Percentiles rank a stretch among this genome's conserved stretches.
Conservation (phyloP, 2,329 filamentous ascomycete species). For the Monilinia fructigena region DNA sequence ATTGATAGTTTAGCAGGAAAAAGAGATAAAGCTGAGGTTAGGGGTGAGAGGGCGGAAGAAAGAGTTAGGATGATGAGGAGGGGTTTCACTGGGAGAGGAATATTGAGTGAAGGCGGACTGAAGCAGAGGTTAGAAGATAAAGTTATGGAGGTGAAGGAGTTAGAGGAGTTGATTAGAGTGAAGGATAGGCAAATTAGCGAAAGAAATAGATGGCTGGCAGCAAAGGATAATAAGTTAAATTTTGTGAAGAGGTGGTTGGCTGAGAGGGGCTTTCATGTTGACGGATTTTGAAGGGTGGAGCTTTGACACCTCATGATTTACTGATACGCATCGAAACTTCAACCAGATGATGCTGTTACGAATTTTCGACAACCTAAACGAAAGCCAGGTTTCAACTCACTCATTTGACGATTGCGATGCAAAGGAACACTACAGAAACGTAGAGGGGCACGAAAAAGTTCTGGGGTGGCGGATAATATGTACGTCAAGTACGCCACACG, state of each 20-base stretch:
- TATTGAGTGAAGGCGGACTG: neutral
- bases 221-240: too few species aligned
- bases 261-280: constrained; percentile 6
- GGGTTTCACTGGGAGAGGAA: neutral
- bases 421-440: neutral
- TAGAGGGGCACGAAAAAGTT: neutral
- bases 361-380: neutral
- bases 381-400: neutral
- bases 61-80: constrained; percentile 11
- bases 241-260: constrained; percentile 6
- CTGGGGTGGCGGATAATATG: neutral
- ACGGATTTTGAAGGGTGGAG: neutral
- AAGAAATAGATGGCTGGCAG: too few species aligned
- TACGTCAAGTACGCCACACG: neutral
- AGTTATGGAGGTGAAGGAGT: neutral
- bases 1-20: neutral
- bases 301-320: neutral
- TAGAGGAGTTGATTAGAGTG: neutral
- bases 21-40: neutral
- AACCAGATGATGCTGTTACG: neutral
- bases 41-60: constrained; percentile 5
- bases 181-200: neutral
- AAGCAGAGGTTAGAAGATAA: constrained; percentile 13
- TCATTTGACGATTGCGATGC: neutral
- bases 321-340: neutral